These are phyloP conservation scores for Sarocladiaceae sp. DNA, from an alignment of 2,329 filamentous ascomycete species.

Conservation along the genomic window DNA sequence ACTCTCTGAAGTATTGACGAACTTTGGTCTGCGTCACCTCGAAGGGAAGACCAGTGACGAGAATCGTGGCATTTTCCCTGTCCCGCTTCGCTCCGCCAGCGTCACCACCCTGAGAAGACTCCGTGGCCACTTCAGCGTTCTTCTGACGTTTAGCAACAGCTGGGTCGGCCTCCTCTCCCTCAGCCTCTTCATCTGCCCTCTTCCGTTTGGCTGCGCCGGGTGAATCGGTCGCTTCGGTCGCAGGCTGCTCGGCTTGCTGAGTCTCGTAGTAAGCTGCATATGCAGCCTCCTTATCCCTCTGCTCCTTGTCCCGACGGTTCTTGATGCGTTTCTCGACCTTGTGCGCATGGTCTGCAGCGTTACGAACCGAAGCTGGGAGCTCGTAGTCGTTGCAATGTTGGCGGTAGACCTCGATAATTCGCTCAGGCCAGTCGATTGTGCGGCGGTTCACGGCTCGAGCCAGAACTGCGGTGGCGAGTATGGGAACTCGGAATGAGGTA, in stretches of 20 bases:
- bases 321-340: slow-evolving; percentile 58
- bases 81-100: slow-evolving; percentile 59
- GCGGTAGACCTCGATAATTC: slow-evolving; percentile 65
- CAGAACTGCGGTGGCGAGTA: slow-evolving; percentile 68
- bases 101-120: not conserved
- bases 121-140: slow-evolving; percentile 23
- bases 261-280: slow-evolving; percentile 35
- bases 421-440: slow-evolving; percentile 70
- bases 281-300: slow-evolving; percentile 49
- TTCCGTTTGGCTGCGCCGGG: slow-evolving; percentile 62
- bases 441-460: slow-evolving; percentile 59
- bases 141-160: slow-evolving; percentile 61
- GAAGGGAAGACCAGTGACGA: slow-evolving; percentile 69
- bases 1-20: slow-evolving; percentile 86
- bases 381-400: slow-evolving; percentile 89
- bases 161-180: slow-evolving; percentile 24
- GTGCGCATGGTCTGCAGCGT: slow-evolving; percentile 66
- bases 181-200: slow-evolving; percentile 44
- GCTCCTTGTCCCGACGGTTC: slow-evolving; percentile 60
- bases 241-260: slow-evolving; percentile 18
- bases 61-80: slow-evolving; percentile 80
- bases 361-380: slow-evolving; percentile 65
- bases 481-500: slow-evolving; percentile 56
- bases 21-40: slow-evolving; percentile 66
- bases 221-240: slow-evolving; percentile 21